phyloP scores from a whole-genome alignment of 1,284 basidiomycete genomes.

The Pseudozyma flocculosa region DNA sequence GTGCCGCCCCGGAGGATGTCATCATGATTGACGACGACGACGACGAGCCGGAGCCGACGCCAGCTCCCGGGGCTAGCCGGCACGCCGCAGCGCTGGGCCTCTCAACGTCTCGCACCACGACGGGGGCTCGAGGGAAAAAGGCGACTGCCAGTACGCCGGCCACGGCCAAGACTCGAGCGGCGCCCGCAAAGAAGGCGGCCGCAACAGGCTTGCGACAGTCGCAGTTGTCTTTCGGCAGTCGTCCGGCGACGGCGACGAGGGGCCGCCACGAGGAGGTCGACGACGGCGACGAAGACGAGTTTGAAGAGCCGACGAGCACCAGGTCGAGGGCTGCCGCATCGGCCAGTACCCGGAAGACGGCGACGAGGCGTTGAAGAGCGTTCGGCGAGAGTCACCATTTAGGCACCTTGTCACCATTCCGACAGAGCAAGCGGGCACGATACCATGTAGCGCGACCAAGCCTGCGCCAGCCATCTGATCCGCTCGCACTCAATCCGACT shows the following conservation, averaged over 20 bases:
- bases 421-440: no score
- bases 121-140: not conserved
- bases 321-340: no score
- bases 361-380: no score
- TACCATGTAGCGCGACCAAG: no score
- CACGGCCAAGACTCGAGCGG: no score
- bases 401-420: no score
- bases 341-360: no score
- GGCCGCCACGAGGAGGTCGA: constrained; percentile 6
- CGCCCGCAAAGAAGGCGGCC: not conserved
- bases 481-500: no score
- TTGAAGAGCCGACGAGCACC: constrained; percentile 9
- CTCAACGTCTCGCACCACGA: not conserved
- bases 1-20: constrained; percentile 2
- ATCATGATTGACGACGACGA: constrained; percentile 13
- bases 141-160: no score
- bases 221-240: constrained; percentile 28
- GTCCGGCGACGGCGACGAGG: constrained; percentile 14
- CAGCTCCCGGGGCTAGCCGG: not conserved
- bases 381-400: no score
- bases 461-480: no score
- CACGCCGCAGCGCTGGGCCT: constrained; percentile 1
- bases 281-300: constrained; percentile 23
- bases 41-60: constrained; percentile 10
- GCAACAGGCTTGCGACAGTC: not conserved